Evolutionary conservation across 768 basidiomycete genomes (phyloP).

Genomic region (Podaxis carcinomalis): DNA sequence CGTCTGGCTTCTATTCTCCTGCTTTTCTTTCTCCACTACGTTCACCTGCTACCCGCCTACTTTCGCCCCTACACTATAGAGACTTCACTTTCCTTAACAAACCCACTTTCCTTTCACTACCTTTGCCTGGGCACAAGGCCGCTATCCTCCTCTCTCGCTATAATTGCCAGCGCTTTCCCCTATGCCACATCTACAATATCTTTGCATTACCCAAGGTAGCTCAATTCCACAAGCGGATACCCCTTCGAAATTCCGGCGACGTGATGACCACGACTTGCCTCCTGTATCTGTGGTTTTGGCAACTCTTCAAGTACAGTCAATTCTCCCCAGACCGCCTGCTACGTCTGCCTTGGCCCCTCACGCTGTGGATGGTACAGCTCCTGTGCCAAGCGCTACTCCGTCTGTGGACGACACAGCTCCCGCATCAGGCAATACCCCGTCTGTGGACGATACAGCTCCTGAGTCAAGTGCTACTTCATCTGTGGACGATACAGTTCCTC

Average conservation of each 20-base stretch:
- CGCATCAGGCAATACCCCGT: neutral
- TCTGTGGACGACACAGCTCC: neutral
- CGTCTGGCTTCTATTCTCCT: too few species aligned
- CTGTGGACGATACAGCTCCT: neutral
- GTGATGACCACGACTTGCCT: neutral
- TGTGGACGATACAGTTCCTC: neutral
- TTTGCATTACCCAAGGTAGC: neutral
- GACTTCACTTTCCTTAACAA: conserved; percentile 4
- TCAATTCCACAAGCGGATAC: neutral
- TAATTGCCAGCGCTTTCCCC: conserved; percentile 14
- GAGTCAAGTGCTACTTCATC: neutral
- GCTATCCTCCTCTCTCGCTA: neutral
- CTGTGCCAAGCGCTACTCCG: neutral
- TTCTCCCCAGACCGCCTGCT: neutral
- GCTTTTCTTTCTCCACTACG: neutral
- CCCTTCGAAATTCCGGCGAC: neutral
- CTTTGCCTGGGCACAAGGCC: neutral
- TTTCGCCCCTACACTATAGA: neutral
- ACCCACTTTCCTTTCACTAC: neutral
- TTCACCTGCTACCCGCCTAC: neutral
- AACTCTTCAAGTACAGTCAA: neutral
- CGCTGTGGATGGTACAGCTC: neutral
- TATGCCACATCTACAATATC: neutral
- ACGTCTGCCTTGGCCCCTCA: neutral
- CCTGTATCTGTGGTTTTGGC: neutral